These are phyloP conservation scores for Phytophthora fragariae DNA, from an alignment of 352 stramenopile species.

Conservation along the genomic window DNA sequence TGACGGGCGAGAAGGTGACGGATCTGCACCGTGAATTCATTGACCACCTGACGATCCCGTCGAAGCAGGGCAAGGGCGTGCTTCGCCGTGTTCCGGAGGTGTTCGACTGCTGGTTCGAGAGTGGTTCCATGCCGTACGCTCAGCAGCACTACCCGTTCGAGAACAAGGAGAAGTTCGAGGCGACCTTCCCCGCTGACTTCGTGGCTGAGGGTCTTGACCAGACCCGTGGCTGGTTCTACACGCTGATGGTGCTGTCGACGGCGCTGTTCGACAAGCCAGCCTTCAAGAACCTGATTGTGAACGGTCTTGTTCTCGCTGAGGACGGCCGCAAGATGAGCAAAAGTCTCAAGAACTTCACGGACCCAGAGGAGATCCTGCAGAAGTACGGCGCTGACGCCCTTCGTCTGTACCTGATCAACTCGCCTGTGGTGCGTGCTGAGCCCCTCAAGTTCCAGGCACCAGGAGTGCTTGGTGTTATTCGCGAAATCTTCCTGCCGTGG, in stretches of 20 bases:
- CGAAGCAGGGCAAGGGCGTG: conserved; percentile 90
- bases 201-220: conserved; percentile 99
- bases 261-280: conserved; percentile 99
- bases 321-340: conserved; percentile 99
- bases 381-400: conserved; percentile 99
- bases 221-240: conserved; percentile 99
- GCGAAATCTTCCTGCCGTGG: conserved; percentile 99
- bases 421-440: conserved; percentile 98
- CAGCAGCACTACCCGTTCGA: conserved; percentile 99
- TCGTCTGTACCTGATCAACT: conserved; percentile 99
- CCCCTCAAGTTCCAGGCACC: conserved; percentile 97
- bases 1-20: conserved; percentile 92
- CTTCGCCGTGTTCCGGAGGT: conserved; percentile 92
- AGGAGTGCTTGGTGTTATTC: conserved; percentile 97
- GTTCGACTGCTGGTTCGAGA: conserved; percentile 99
- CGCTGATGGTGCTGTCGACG: conserved; percentile 99
- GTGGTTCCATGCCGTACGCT: conserved; percentile 99
- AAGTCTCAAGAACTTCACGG: conserved; percentile 99
- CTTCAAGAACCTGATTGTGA: conserved; percentile 99
- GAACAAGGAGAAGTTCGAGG: conserved; percentile 98
- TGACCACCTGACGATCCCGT: conserved; percentile 98
- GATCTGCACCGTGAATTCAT: conserved; percentile 99
- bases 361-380: conserved; percentile 94
- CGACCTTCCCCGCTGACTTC: conserved; percentile 98
- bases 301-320: conserved; percentile 98